A percentile compares a stretch with the other conserved stretches of the same genome.
Evolutionary conservation across 495 filamentous ascomycete genomes (phyloP).

Genomic region (Penicillium bialowiezense): DNA sequence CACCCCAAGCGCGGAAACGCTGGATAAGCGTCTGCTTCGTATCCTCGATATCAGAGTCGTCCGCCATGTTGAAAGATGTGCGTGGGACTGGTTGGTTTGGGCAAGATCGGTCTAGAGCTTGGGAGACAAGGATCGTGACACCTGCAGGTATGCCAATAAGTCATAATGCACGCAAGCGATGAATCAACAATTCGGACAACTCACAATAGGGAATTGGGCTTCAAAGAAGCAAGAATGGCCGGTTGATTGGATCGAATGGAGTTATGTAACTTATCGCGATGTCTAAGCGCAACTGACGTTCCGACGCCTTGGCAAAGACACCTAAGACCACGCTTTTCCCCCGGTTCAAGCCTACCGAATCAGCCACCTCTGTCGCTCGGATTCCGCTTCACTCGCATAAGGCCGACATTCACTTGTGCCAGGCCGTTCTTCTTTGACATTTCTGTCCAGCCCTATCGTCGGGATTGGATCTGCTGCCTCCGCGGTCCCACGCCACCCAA

Average conservation of each 20-base stretch:
- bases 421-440: conserved; percentile 4
- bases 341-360: conserved; percentile 6
- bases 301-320: conserved; percentile 30
- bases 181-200: neutral
- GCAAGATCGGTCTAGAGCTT: conserved; percentile 1
- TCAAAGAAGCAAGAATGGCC: neutral
- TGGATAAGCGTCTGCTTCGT: conserved; percentile 50
- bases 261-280: conserved; percentile 15
- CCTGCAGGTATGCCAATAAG: conserved; percentile 1
- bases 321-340: conserved; percentile 26
- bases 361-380: conserved; percentile 13
- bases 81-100: neutral
- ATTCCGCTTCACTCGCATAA: conserved; percentile 5
- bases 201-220: conserved; percentile 3
- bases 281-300: conserved; percentile 10
- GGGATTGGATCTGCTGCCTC: conserved; percentile 19
- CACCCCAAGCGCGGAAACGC: conserved; percentile 64
- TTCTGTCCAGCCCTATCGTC: conserved; percentile 2
- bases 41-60: conserved; percentile 36
- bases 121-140: neutral
- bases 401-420: conserved; percentile 4
- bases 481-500: conserved; percentile 21
- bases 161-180: neutral
- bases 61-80: conserved; percentile 15
- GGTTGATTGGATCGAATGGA: neutral